Base-by-base conservation (phyloP, 2,329 filamentous ascomycete genomes). In the Lachnellula willkommii region DNA sequence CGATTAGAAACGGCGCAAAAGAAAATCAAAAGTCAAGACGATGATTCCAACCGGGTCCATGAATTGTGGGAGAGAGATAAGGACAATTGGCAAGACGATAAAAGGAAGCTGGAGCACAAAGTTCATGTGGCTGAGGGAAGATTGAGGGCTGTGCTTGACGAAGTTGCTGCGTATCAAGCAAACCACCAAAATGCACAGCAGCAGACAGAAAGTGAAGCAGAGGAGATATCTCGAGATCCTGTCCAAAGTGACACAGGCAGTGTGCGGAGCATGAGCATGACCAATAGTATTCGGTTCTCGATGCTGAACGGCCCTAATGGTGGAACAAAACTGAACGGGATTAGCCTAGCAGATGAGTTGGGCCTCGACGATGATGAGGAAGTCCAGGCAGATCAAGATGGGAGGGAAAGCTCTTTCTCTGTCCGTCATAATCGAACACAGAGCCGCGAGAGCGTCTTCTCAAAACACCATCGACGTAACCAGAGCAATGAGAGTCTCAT, bases 331-430 rank as follows among this genome's bases (percentile, higher is more conserved):
- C 67, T 75, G 4, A 84, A 83, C 64, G 88, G 87, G 1, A 73
- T 90, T 57, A 95, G 88, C 60, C 78, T 99, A 42, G 94, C 94
- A 0, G 92, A 97, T 65, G 94, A 99, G 73, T 79, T 99, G 53
- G 86, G 89, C 59, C 88, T 96, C 59, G 89, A 92, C 55, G 88
- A 89, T 58, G 89, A 93, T 35, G 75, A 75, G 39, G 89, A 92
- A 28, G 73, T 74, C 47, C 76, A 88, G 60, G 87, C 88, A 37
- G 85, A 92, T 60, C 80, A 86, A 46, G 87, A 90, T 50, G 85
- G 85, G 1, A 82, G 84, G 39, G 81, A 85, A 54, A 87, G 82
- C 59, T 76, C 78, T 15, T 65, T 84, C 49, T 85, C 83, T 2
- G 72, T 74, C 55, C 71, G 73, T 17, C 82, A 83, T 62, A 71